Base-by-base conservation (phyloP, 2,329 filamentous ascomycete genomes). In the Aspergillus cejpii region DNA sequence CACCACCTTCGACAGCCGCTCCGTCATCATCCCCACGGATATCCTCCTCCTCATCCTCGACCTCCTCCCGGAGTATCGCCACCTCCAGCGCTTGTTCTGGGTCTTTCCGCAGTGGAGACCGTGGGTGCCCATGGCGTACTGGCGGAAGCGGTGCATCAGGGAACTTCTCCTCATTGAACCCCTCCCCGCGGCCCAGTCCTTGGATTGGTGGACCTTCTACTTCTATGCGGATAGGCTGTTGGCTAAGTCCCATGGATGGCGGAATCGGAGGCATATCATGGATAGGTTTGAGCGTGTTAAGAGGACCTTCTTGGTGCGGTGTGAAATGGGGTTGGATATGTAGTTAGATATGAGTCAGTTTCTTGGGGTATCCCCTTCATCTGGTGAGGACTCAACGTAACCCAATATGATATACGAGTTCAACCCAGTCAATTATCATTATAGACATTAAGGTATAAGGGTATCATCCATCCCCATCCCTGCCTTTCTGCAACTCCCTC, bases 401-500 rank as follows among this genome's bases (percentile, higher is more conserved):
- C n/a, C n/a, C n/a, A n/a, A n/a, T n/a, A n/a, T n/a, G n/a, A n/a
- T n/a, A n/a, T n/a, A n/a, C n/a, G n/a, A n/a, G n/a, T n/a, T n/a
- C n/a, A n/a, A n/a, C n/a, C n/a, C n/a, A n/a, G n/a, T n/a, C n/a
- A n/a, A n/a, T n/a, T n/a, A n/a, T n/a, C n/a, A n/a, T n/a, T n/a
- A n/a, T n/a, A n/a, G n/a, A n/a, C n/a, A n/a, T n/a, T n/a, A n/a
- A n/a, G n/a, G n/a, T n/a, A 24, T 5, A 24, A 24, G 23, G 23
- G 23, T 24, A 24, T 24, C 4, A 24, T 24, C 23, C 4, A 6
- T 5, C 33, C 20, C 12, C 20, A 36, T 36, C 10, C n/a, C n/a
- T n/a, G n/a, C n/a, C n/a, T n/a, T 19, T 27, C 28, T 41, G 41
- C 12, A 54, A 24, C 42, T 51, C 45, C 11, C 48, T 39, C 57